A percentile compares a stretch with the other conserved stretches of the same genome.
phyloP scores from a whole-genome alignment of 768 basidiomycete species.

The Psilocybe subaeruginosa region DNA sequence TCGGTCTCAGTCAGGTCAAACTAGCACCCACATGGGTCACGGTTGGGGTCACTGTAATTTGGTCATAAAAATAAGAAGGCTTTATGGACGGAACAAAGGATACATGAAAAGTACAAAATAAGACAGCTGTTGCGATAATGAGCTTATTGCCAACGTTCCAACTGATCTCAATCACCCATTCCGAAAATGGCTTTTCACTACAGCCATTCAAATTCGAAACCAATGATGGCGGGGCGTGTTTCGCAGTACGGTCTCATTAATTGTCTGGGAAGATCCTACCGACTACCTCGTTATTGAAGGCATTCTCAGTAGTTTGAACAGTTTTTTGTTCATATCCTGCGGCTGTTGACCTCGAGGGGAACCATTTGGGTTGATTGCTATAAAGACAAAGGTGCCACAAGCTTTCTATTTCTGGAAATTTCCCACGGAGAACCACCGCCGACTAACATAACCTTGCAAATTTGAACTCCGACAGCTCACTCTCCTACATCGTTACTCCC shows the following conservation, averaged over 20 bases:
- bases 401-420: conserved; percentile 35
- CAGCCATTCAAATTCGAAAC: background rate
- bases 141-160: background rate
- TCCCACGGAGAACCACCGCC: conserved; percentile 49
- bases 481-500: conserved; percentile 43
- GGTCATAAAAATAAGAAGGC: background rate
- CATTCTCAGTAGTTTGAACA: background rate
- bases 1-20: background rate
- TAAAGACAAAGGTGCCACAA: conserved; percentile 28
- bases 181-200: background rate
- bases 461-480: conserved; percentile 50
- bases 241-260: background rate
- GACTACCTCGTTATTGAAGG: background rate
- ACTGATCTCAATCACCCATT: background rate
- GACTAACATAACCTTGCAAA: conserved; percentile 44
- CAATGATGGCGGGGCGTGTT: background rate
- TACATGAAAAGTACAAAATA: background rate
- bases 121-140: background rate
- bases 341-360: no score
- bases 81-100: background rate
- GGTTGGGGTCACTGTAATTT: background rate
- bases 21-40: background rate
- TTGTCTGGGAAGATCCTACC: background rate
- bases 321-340: background rate
- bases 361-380: conserved; percentile 9